Conservation (phyloP, 1,284 basidiomycete genomes). For the Apiotrichum mycotoxinovorans region DNA sequence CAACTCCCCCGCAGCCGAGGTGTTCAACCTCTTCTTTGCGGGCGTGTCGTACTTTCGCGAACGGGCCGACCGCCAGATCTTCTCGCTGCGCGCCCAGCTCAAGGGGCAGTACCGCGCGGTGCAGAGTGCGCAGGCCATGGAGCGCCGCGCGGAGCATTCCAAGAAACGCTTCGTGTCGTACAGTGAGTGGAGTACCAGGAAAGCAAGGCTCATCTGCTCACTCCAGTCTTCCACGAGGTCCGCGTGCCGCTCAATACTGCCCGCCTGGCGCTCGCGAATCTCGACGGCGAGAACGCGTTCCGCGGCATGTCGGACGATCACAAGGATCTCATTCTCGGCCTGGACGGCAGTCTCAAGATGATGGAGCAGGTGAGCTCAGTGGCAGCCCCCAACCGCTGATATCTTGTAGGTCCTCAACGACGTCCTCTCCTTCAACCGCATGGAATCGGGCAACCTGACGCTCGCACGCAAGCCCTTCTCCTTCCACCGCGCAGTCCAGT, state of each 20-base stretch:
- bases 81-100: constrained; percentile 64
- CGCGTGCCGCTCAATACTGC: constrained; percentile 90
- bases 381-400: background rate
- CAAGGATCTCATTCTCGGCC: constrained; percentile 47
- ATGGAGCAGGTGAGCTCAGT: constrained; percentile 49
- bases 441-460: constrained; percentile 48
- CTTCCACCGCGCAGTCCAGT: constrained; percentile 76
- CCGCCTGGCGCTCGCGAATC: constrained; percentile 80
- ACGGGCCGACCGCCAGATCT: constrained; percentile 60
- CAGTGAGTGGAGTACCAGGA: constrained; percentile 54
- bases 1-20: constrained; percentile 24
- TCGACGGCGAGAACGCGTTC: constrained; percentile 61
- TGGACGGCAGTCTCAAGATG: constrained; percentile 78
- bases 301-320: constrained; percentile 35
- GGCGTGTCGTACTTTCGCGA: constrained; percentile 47
- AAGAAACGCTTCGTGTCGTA: constrained; percentile 74
- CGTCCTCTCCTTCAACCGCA: constrained; percentile 58
- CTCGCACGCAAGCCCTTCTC: constrained; percentile 62
- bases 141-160: constrained; percentile 71
- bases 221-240: constrained; percentile 56
- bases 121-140: constrained; percentile 79
- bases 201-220: background rate
- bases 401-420: constrained; percentile 60
- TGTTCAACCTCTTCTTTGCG: constrained; percentile 46
- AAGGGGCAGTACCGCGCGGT: constrained; percentile 70